A percentile compares a stretch with the other conserved stretches of the same genome.
These are phyloP conservation scores for Meira nashicola DNA, from an alignment of 1,284 basidiomycete genomes.

Conservation along the genomic window DNA sequence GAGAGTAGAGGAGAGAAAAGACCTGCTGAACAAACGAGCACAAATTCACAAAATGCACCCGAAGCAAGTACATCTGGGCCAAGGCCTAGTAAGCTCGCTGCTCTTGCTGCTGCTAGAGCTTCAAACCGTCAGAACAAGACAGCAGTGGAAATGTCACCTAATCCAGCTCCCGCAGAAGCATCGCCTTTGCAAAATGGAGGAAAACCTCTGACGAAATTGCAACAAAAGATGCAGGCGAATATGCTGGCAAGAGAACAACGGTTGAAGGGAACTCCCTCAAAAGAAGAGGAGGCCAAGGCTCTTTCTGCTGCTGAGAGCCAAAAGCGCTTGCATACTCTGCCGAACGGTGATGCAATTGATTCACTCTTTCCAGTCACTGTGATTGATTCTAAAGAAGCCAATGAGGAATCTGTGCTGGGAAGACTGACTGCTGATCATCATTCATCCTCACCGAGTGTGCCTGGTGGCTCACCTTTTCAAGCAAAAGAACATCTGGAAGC, in stretches of 20 bases:
- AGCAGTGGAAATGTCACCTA: neutral
- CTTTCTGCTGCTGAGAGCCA: constrained; percentile 5
- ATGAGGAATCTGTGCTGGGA: neutral
- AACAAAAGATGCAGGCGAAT: constrained; percentile 56
- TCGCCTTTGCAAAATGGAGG: neutral
- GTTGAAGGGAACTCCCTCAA: neutral
- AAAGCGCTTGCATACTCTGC: constrained; percentile 10
- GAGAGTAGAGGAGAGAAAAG: constrained; percentile 3
- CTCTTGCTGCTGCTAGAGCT: constrained; percentile 46
- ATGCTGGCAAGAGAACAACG: constrained; percentile 10
- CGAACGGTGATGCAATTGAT: constrained; percentile 20
- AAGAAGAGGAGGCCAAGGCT: constrained; percentile 4
- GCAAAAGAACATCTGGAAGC: constrained; percentile 15
- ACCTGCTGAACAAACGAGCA: constrained; percentile 8
- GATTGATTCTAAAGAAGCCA: neutral
- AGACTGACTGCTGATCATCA: constrained; percentile 9
- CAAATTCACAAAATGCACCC: neutral
- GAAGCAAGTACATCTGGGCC: constrained; percentile 4
- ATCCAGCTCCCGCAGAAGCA: neutral
- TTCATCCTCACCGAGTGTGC: constrained; percentile 14
- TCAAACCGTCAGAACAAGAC: neutral
- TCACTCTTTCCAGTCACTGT: constrained; percentile 35
- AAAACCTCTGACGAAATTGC: constrained; percentile 58
- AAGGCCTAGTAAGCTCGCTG: constrained; percentile 37
- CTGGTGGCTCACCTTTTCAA: constrained; percentile 29